Percentiles rank a stretch among this genome's conserved stretches.
Conservation (phyloP, 2,329 filamentous ascomycete genomes). For the Diaporthe caulivora region DNA sequence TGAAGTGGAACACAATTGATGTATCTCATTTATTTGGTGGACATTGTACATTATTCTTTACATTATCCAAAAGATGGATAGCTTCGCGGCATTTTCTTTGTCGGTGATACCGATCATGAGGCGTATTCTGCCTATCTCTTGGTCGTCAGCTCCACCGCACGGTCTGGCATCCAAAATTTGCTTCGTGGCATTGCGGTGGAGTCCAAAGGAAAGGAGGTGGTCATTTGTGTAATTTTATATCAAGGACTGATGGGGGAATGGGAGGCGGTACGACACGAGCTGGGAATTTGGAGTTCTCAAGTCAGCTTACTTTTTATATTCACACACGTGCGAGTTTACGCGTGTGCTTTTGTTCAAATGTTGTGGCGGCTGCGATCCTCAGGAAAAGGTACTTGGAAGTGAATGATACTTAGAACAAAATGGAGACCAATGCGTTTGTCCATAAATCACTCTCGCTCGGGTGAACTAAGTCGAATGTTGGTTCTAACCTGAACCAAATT, state of each 20-base stretch:
- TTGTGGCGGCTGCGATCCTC: neutral
- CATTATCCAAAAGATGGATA: slow-evolving; percentile 34
- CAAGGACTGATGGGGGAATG: neutral
- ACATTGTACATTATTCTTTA: slow-evolving; percentile 34
- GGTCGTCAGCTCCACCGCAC: slow-evolving; percentile 23
- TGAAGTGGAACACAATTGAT: slow-evolving; percentile 41
- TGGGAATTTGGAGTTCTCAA: slow-evolving; percentile 21
- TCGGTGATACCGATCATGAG: slow-evolving; percentile 8
- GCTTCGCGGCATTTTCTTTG: slow-evolving; percentile 36
- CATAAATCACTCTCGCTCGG: neutral
- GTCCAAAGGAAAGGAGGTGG: slow-evolving; percentile 9
- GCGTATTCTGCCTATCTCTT: slow-evolving; percentile 1
- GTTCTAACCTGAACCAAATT: too few species aligned
- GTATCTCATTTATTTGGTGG: slow-evolving; percentile 26
- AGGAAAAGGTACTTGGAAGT: neutral
- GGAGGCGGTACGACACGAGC: neutral
- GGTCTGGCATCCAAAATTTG: slow-evolving; percentile 18
- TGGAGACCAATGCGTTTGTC: neutral
- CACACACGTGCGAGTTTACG: neutral
- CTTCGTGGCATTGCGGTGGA: slow-evolving; percentile 27
- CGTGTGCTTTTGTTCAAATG: neutral
- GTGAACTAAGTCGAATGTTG: too few species aligned
- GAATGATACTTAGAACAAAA: slow-evolving; percentile 8
- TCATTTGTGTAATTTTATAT: neutral
- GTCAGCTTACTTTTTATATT: slow-evolving; percentile 11